Base-by-base conservation (phyloP, 2,329 filamentous ascomycete genomes). In the Exophiala aquamarina region DNA sequence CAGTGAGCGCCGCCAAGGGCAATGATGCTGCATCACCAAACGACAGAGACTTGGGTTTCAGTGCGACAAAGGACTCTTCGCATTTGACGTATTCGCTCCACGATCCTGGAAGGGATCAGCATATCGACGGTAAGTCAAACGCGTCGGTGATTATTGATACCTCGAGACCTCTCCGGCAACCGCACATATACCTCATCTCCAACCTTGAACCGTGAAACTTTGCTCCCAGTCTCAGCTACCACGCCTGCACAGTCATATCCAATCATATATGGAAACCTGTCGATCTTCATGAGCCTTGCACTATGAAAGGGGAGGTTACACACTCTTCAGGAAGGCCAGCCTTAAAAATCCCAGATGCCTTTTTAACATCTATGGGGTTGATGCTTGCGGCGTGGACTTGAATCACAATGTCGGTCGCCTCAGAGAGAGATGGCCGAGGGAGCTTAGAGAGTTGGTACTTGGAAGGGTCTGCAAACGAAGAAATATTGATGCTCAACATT, bases 321-420 rank as follows among this genome's bases (percentile, higher is more conserved):
- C 51, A 69, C 66, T 50, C 26, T 35, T 68, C 66, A 35, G 61
- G 56, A 3, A 66, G 9, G 5, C 60, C 60, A 11, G 15, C 20
- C 9, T 70, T 71, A 29, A 68, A 46, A 1, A 61, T 50, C 1
- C 70, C 70, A 13, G 59, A 57, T 0, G 70, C 71, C 41, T 65
- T 66, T 50, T 70, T 70, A 3, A 74, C 63, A 58, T 75, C 72
- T 3, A 74, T 60, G 1, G 73, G 70, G 49, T 76, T 75, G 32
- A 75, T 61, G 36, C 66, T 68, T 1, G 71, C 71, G 3, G 72
- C 71, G 43, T 71, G 61, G 7, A 75, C 69, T 33, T 53, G 50
- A 36, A 62, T 60, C 3, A 60, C 26, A 10, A 62, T 44, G 31
- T 61, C 59, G 17, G 33, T 47, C 4, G 55, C 47, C 29, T 46